These are phyloP conservation scores for Tetrastigma voinierianum DNA, from an alignment of 164 flowering plant species.

Conservation along the genomic window DNA sequence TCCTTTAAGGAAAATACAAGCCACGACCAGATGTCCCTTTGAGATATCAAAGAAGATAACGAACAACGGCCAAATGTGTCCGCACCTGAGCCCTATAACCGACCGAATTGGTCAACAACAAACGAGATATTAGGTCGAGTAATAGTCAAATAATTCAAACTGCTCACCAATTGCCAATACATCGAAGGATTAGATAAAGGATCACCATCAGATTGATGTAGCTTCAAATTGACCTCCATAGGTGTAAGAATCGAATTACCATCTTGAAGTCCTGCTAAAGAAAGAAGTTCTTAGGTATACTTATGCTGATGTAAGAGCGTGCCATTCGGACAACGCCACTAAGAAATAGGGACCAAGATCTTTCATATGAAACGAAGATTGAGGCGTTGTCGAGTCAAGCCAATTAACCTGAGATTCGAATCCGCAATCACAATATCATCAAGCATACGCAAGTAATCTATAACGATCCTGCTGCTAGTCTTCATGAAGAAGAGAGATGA, in stretches of 20 bases:
- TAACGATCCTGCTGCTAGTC: background rate
- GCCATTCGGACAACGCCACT: too few relatives aligned
- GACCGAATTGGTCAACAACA: background rate
- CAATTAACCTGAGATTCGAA: too few relatives aligned
- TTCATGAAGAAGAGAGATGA: background rate
- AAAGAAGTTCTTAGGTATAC: too few relatives aligned
- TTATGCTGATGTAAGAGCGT: too few relatives aligned
- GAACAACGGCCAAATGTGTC: background rate
- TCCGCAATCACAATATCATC: too few relatives aligned
- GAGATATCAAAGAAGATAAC: background rate
- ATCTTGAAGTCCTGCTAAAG: too few relatives aligned
- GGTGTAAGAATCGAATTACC: too few relatives aligned
- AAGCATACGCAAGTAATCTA: background rate
- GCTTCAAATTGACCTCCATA: too few relatives aligned
- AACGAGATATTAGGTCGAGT: slow-evolving; percentile 1
- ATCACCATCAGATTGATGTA: too few relatives aligned
- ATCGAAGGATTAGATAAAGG: background rate
- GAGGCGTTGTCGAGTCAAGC: too few relatives aligned
- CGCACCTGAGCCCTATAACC: background rate
- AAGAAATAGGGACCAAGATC: background rate
- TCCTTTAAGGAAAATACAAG: background rate
- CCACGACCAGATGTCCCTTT: slow-evolving; percentile 1
- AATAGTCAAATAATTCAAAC: slow-evolving; percentile 5
- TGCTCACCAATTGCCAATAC: background rate
- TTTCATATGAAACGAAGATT: background rate